phyloP scores from a whole-genome alignment of 345 rosid genomes.

The Eucalyptus pauciflora region DNA sequence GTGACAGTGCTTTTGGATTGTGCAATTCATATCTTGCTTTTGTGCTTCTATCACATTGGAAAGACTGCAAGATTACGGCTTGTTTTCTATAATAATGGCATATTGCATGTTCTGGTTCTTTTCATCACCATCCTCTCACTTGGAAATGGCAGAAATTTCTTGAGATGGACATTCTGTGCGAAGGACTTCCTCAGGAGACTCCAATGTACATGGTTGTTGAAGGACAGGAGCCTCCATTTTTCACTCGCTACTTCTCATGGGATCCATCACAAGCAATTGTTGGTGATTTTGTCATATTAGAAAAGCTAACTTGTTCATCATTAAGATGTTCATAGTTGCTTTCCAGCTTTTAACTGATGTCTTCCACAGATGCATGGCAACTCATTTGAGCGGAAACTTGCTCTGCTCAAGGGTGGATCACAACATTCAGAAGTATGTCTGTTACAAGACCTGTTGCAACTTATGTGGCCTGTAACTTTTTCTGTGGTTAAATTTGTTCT shows the following conservation, averaged over 20 bases:
- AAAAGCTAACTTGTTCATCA: background rate
- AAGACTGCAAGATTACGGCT: background rate
- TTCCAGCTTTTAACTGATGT: background rate
- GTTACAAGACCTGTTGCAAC: background rate
- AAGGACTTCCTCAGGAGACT: conserved; percentile 39
- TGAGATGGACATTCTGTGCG: conserved; percentile 36
- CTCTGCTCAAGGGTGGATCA: conserved; percentile 47
- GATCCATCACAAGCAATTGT: conserved; percentile 62
- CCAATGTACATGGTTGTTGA: conserved; percentile 62
- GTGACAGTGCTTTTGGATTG: background rate
- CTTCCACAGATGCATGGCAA: conserved; percentile 59
- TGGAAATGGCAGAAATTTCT: conserved; percentile 53
- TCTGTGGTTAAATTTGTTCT: background rate
- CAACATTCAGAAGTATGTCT: conserved; percentile 32
- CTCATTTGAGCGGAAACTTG: conserved; percentile 85
- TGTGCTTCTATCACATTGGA: background rate
- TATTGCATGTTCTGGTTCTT: background rate
- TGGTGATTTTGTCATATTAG: conserved; percentile 5
- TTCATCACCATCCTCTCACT: conserved; percentile 1
- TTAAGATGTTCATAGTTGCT: background rate
- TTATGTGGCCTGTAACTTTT: background rate
- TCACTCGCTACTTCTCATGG: conserved; percentile 77
- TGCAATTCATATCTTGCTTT: background rate
- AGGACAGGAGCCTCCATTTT: conserved; percentile 70
- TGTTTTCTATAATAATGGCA: background rate